phyloP scores from a whole-genome alignment of 257 asterid species.

The Linderniella brevidens region DNA sequence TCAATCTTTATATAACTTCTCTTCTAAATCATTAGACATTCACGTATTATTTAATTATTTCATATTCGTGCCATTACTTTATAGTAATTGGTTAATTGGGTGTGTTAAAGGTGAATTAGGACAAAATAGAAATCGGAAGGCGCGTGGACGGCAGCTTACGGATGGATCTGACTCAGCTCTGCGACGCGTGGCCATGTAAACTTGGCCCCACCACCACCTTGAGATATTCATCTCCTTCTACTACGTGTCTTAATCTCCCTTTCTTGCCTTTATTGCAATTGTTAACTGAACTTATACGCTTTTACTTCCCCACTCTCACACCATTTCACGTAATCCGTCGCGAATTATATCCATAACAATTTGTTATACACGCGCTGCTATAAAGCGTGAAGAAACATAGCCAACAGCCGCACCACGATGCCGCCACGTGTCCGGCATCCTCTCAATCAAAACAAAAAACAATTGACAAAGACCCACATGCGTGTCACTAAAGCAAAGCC shows the following conservation, averaged over 20 bases:
- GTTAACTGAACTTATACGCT: neutral
- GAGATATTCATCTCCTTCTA: too few relatives aligned
- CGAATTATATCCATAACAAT: too few relatives aligned
- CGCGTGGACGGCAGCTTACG: too few relatives aligned
- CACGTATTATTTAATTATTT: too few relatives aligned
- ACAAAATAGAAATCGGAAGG: too few relatives aligned
- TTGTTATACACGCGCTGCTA: slow-evolving; percentile 11
- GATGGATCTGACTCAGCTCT: slow-evolving; percentile 20
- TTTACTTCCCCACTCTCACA: slow-evolving; percentile 3
- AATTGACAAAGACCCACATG: slow-evolving; percentile 27
- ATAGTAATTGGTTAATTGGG: too few relatives aligned
- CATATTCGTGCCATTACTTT: too few relatives aligned
- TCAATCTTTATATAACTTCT: too few relatives aligned
- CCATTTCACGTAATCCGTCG: neutral
- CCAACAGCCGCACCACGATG: slow-evolving; percentile 1
- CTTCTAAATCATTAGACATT: too few relatives aligned
- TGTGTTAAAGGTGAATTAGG: too few relatives aligned
- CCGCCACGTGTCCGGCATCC: neutral
- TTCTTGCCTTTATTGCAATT: slow-evolving; percentile 13
- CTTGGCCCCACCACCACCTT: slow-evolving; percentile 25
- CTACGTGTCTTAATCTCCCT: slow-evolving; percentile 19
- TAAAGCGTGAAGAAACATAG: slow-evolving; percentile 9
- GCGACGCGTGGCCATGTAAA: slow-evolving; percentile 43
- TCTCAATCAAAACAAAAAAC: neutral
- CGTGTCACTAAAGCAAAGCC: slow-evolving; percentile 41